A percentile compares a stretch with the other conserved stretches of the same genome.
phyloP scores from a whole-genome alignment of 495 filamentous ascomycete species.

The Ramalina peruviana region DNA sequence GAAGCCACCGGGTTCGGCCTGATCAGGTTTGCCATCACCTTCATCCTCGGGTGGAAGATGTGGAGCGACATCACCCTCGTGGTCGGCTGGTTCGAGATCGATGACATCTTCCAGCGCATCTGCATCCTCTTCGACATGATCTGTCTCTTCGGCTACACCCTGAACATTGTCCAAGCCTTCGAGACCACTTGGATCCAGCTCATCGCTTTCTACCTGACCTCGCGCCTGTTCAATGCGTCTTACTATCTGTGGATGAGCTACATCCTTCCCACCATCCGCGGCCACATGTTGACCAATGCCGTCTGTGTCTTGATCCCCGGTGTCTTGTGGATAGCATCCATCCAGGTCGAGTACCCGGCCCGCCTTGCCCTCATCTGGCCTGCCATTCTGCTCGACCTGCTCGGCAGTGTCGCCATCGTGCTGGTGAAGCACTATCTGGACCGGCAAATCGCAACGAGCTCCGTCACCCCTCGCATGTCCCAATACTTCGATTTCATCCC shows the following conservation, averaged over 20 bases:
- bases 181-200: slow-evolving; percentile 35
- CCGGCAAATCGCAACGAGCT: slow-evolving; percentile 7
- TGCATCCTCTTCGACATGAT: slow-evolving; percentile 39
- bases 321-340: slow-evolving; percentile 39
- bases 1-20: slow-evolving; percentile 33
- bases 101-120: slow-evolving; percentile 41
- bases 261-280: slow-evolving; percentile 38
- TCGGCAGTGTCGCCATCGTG: slow-evolving; percentile 13
- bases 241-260: slow-evolving; percentile 29
- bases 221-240: slow-evolving; percentile 33
- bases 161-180: slow-evolving; percentile 41
- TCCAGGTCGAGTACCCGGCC: slow-evolving; percentile 30
- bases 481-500: slow-evolving; percentile 41
- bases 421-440: background rate
- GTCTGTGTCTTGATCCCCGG: slow-evolving; percentile 24
- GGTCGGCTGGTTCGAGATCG: slow-evolving; percentile 42
- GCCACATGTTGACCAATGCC: slow-evolving; percentile 34
- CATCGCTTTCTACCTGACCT: slow-evolving; percentile 40
- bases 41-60: slow-evolving; percentile 45
- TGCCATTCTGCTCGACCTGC: slow-evolving; percentile 32
- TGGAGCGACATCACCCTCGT: slow-evolving; percentile 40
- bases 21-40: slow-evolving; percentile 38
- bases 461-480: slow-evolving; percentile 9
- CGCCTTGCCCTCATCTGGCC: slow-evolving; percentile 34
- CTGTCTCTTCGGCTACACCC: slow-evolving; percentile 42